phyloP scores from a whole-genome alignment of 345 rosid genomes.

The Corymbia maculata region DNA sequence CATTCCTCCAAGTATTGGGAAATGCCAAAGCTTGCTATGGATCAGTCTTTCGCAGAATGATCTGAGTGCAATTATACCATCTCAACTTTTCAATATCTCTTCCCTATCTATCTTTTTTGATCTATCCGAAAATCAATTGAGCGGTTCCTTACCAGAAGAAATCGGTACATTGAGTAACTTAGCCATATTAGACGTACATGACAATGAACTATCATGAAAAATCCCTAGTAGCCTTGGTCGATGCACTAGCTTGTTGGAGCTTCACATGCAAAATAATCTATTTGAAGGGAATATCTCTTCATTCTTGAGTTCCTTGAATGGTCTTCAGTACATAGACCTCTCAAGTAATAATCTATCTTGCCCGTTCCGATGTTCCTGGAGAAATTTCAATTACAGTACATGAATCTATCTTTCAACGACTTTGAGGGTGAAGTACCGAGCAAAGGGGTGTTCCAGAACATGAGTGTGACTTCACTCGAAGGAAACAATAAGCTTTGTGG shows the following conservation, averaged over 20 bases:
- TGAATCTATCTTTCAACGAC: slow-evolving; percentile 10
- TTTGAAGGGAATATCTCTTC: background rate
- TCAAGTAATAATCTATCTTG: background rate
- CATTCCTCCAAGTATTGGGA: background rate
- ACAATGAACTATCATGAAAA: background rate
- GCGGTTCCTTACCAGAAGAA: slow-evolving; percentile 1
- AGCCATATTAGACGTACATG: background rate
- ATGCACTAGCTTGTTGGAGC: background rate
- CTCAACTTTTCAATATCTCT: background rate
- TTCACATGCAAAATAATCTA: background rate
- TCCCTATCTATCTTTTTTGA: background rate
- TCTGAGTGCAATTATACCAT: slow-evolving; percentile 4
- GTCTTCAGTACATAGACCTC: background rate
- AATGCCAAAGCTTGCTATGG: background rate
- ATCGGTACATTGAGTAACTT: background rate
- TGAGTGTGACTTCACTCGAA: background rate
- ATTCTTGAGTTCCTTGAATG: background rate
- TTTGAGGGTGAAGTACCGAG: slow-evolving; percentile 6
- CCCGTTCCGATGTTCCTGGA: background rate
- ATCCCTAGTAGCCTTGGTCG: background rate
- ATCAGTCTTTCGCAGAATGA: background rate
- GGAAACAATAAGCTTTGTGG: slow-evolving; percentile 9
- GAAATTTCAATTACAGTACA: background rate
- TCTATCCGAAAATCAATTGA: slow-evolving; percentile 2
- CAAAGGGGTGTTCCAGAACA: slow-evolving; percentile 4